Percentiles rank a stretch among this genome's conserved stretches.
Evolutionary conservation across 179 eudicot species (phyloP).

Genomic region (Beta macrorhiza): DNA sequence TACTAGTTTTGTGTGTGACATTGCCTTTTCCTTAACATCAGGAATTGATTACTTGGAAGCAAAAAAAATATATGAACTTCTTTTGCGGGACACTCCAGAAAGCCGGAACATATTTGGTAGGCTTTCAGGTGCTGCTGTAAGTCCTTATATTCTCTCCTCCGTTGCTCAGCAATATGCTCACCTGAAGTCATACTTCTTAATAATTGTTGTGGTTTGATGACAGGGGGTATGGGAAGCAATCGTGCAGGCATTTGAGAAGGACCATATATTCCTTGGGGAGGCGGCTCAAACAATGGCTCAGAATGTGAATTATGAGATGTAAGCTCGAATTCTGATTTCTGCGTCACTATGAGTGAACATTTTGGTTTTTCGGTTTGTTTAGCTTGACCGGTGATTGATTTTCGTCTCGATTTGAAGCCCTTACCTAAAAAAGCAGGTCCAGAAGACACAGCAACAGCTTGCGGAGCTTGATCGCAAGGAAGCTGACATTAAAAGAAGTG

Average conservation of each 20-base stretch:
- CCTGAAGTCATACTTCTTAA: slow-evolving; percentile 9
- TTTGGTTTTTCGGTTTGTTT: not conserved
- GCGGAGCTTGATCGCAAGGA: slow-evolving; percentile 94
- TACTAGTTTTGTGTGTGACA: not conserved
- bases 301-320: slow-evolving; percentile 98
- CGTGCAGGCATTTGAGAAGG: slow-evolving; percentile 86
- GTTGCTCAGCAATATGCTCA: not conserved
- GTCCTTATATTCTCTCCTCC: slow-evolving; percentile 32
- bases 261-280: slow-evolving; percentile 84
- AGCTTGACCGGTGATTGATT: slow-evolving; percentile 23
- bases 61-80: slow-evolving; percentile 75
- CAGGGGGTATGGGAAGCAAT: slow-evolving; percentile 96
- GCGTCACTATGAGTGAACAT: not conserved
- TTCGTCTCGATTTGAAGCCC: slow-evolving; percentile 60
- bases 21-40: slow-evolving; percentile 21
- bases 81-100: slow-evolving; percentile 71
- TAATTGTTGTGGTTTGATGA: slow-evolving; percentile 14
- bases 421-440: slow-evolving; percentile 89
- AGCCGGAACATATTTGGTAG: slow-evolving; percentile 95
- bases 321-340: slow-evolving; percentile 31
- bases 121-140: slow-evolving; percentile 97
- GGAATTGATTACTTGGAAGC: slow-evolving; percentile 92
- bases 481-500: slow-evolving; percentile 90
- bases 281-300: slow-evolving; percentile 95
- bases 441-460: slow-evolving; percentile 89